Percentiles rank a stretch among this genome's conserved stretches.
Conservation (phyloP, 2,329 filamentous ascomycete species). For the Sclerotinia spermophila region DNA sequence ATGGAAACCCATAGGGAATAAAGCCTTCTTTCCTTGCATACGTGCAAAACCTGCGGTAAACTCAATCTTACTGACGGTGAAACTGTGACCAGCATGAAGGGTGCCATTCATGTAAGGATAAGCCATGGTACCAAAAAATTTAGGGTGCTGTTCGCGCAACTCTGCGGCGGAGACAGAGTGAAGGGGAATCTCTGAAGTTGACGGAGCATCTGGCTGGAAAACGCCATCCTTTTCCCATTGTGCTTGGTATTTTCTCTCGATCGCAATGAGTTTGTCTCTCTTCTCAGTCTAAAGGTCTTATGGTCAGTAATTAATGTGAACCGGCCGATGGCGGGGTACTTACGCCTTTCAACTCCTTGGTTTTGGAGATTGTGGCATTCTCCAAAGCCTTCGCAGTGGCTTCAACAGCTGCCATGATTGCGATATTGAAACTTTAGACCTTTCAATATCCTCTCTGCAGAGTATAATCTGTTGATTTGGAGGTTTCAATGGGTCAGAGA, state of each 20-base stretch:
- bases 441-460: slow-evolving; percentile 17
- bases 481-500: slow-evolving; percentile 24
- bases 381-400: slow-evolving; percentile 46
- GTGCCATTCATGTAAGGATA: slow-evolving; percentile 85
- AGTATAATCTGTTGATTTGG: background rate
- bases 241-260: slow-evolving; percentile 90
- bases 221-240: slow-evolving; percentile 73
- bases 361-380: slow-evolving; percentile 52
- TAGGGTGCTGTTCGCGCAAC: slow-evolving; percentile 76
- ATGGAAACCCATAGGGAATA: slow-evolving; percentile 94
- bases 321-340: slow-evolving; percentile 33
- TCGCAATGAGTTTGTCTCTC: slow-evolving; percentile 72
- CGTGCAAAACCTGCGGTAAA: slow-evolving; percentile 82
- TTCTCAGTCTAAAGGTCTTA: slow-evolving; percentile 68
- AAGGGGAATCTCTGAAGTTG: slow-evolving; percentile 71
- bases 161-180: slow-evolving; percentile 69
- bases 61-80: slow-evolving; percentile 89
- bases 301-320: slow-evolving; percentile 27
- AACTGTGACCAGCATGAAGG: slow-evolving; percentile 86
- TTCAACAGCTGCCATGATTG: slow-evolving; percentile 45
- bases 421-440: slow-evolving; percentile 11
- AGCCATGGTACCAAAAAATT: slow-evolving; percentile 82
- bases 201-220: slow-evolving; percentile 84
- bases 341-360: slow-evolving; percentile 58
- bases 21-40: slow-evolving; percentile 82